Evolutionary conservation across 129 eudicot genomes (phyloP).

Genomic region (Artemisia annua): DNA sequence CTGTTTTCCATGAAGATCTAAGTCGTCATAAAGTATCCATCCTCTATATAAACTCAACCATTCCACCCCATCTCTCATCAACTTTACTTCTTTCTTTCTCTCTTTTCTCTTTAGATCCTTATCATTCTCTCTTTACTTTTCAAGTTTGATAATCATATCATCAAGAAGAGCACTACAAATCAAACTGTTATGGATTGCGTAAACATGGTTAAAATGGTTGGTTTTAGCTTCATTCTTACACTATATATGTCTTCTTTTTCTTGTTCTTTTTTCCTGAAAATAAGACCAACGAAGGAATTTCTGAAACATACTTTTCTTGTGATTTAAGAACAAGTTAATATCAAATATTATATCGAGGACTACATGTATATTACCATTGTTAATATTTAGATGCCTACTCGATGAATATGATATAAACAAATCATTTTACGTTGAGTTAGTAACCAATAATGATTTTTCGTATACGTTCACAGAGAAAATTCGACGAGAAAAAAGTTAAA

Average conservation of each 20-base stretch:
- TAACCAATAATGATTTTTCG: not conserved
- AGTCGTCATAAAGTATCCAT: conserved; percentile 10
- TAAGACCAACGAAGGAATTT: not conserved
- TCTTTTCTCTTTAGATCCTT: conserved; percentile 9
- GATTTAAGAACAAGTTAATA: not conserved
- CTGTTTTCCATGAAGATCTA: conserved; percentile 16
- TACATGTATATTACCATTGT: no score
- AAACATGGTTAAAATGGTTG: conserved; percentile 42
- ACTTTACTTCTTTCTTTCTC: conserved; percentile 14
- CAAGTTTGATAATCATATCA: not conserved
- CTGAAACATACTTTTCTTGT: not conserved
- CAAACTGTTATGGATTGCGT: conserved; percentile 45
- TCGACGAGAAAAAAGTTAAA: conserved; percentile 36
- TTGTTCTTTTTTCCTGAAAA: conserved; percentile 1
- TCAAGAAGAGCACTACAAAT: conserved; percentile 13
- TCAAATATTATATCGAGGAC: no score
- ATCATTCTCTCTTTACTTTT: conserved; percentile 2
- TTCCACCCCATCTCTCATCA: conserved; percentile 1
- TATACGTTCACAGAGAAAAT: conserved; percentile 31
- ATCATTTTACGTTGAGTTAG: not conserved
- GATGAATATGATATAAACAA: not conserved
- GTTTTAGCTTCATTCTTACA: conserved; percentile 16
- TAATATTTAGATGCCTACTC: no score
- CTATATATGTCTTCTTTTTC: not conserved
- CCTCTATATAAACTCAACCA: conserved; percentile 38